Evolutionary conservation across 805 yeast species (phyloP).

Genomic region (Pichia heedii): DNA sequence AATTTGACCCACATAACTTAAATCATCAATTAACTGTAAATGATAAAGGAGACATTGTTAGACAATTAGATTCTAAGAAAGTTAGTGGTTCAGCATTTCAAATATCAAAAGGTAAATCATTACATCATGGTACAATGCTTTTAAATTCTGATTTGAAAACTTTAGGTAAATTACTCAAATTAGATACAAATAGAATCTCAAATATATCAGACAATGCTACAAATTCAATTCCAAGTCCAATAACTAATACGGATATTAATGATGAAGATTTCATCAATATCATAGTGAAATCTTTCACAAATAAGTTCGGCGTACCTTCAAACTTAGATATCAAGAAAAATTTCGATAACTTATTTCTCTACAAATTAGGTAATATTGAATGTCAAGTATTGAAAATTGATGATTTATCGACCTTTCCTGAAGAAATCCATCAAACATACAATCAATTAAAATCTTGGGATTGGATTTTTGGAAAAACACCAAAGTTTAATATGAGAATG

Average conservation of each 20-base stretch:
- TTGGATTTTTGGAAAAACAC: conserved; percentile 75
- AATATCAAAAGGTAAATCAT: conserved; percentile 68
- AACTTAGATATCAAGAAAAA: conserved; percentile 2
- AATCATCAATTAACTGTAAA: conserved; percentile 40
- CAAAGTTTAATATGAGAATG: conserved; percentile 58
- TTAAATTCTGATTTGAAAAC: conserved; percentile 54
- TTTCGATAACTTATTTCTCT: conserved; percentile 11
- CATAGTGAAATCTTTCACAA: conserved; percentile 33
- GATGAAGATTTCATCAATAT: conserved; percentile 37
- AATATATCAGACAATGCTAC: conserved; percentile 33
- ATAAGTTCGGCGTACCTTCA: conserved; percentile 23
- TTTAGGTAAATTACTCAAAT: conserved; percentile 48
- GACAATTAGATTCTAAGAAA: conserved; percentile 37
- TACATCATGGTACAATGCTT: conserved; percentile 96
- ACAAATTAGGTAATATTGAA: conserved; percentile 6
- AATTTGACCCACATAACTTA: background rate
- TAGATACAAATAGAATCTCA: conserved; percentile 12
- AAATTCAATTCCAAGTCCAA: conserved; percentile 74
- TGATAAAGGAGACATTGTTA: conserved; percentile 72
- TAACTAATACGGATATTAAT: conserved; percentile 49
- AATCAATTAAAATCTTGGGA: conserved; percentile 46
- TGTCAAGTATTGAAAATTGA: conserved; percentile 21
- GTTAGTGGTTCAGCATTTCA: conserved; percentile 93
- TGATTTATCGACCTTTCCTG: conserved; percentile 19
- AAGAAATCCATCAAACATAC: conserved; percentile 33